phyloP scores from a whole-genome alignment of 2,329 filamentous ascomycete species.

The Cryphonectria japonica region DNA sequence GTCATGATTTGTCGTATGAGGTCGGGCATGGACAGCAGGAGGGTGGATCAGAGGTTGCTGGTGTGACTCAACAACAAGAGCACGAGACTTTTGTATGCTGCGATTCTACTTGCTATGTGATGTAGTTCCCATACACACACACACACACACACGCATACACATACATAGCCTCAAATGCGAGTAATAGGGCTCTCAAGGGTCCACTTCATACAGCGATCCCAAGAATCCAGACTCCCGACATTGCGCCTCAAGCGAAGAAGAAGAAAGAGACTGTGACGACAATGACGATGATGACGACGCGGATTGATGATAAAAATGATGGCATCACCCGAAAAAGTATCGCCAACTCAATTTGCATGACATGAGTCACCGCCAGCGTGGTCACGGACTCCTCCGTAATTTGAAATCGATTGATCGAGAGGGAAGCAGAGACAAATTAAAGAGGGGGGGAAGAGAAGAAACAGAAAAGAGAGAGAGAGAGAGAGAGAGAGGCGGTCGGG shows the following conservation, averaged over 20 bases:
- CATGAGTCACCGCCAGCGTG: slow-evolving; percentile 6
- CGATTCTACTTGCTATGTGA: not conserved
- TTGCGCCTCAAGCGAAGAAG: not conserved
- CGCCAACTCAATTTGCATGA: not conserved
- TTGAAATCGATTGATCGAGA: not conserved
- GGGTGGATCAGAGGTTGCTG: not conserved
- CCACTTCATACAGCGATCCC: not conserved
- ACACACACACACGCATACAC: too few species aligned
- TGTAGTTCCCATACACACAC: not conserved
- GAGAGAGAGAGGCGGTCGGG: slow-evolving; percentile 4
- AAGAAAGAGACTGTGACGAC: not conserved
- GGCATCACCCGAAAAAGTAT: not conserved
- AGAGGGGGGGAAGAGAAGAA: not conserved
- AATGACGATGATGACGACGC: not conserved
- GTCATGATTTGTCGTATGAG: slow-evolving; percentile 11
- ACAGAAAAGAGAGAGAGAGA: not conserved
- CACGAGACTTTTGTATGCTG: not conserved
- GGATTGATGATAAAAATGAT: too few species aligned
- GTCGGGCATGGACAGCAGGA: not conserved
- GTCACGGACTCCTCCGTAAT: not conserved
- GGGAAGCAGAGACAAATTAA: not conserved
- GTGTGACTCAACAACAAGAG: not conserved
- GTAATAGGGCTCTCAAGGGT: not conserved
- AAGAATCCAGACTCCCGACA: not conserved
- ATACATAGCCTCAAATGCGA: not conserved